Evolutionary conservation across 805 yeast species (phyloP).

Genomic region (Hanseniaspora osmophila): DNA sequence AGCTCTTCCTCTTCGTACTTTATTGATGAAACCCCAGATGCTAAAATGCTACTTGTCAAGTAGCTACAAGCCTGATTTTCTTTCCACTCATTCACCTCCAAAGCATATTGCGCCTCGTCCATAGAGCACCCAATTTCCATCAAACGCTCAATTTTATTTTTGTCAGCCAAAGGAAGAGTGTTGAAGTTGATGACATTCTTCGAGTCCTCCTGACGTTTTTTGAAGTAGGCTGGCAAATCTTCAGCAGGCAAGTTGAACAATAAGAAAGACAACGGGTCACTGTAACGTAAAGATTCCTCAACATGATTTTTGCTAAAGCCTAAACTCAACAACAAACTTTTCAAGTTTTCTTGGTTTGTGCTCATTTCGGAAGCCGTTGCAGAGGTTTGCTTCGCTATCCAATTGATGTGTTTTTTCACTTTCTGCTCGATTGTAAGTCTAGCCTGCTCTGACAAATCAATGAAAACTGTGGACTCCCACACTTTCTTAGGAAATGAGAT

Average conservation of each 20-base stretch:
- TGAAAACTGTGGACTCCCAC: conserved; percentile 57
- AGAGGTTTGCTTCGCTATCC: conserved; percentile 25
- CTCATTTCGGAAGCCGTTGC: conserved; percentile 7
- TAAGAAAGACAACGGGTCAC: conserved; percentile 34
- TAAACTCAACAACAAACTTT: conserved; percentile 24
- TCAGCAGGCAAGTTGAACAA: conserved; percentile 87
- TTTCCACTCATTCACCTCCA: conserved; percentile 29
- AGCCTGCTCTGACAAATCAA: conserved; percentile 52
- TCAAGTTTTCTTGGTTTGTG: conserved; percentile 12
- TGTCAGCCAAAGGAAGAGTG: conserved; percentile 26
- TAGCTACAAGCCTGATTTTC: conserved; percentile 38
- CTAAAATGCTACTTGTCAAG: conserved; percentile 28
- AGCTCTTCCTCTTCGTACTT: conserved; percentile 8
- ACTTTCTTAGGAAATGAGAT: conserved; percentile 29
- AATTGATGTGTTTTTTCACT: conserved; percentile 40
- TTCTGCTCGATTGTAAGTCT: conserved; percentile 50
- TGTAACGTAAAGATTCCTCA: conserved; percentile 53
- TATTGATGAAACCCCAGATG: conserved; percentile 1
- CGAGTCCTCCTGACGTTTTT: conserved; percentile 42
- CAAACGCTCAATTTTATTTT: conserved; percentile 44
- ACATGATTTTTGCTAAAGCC: conserved; percentile 65
- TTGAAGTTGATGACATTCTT: conserved; percentile 39
- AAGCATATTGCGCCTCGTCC: conserved; percentile 41
- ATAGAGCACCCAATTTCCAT: conserved; percentile 56
- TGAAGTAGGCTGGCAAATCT: conserved; percentile 62